These are phyloP conservation scores for Pneumocystis carinii DNA, from an alignment of 1,139 yeast genomes.

Conservation along the genomic window DNA sequence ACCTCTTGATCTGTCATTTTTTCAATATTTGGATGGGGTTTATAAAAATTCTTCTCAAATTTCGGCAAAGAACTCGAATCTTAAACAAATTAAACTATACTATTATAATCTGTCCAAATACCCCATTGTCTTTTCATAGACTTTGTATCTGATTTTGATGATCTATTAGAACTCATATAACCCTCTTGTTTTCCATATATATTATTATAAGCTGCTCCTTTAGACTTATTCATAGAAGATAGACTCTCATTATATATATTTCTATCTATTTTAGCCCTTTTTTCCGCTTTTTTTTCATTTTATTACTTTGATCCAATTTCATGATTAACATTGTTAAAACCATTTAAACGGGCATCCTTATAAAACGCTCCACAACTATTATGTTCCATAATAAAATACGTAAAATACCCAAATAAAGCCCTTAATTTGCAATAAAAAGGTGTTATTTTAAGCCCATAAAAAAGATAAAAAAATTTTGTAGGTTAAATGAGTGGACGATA, in stretches of 20 bases:
- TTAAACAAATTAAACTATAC: background rate
- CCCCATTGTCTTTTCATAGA: background rate
- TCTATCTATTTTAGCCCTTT: background rate
- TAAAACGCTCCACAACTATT: background rate
- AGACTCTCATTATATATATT: background rate
- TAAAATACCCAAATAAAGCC: background rate
- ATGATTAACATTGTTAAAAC: background rate
- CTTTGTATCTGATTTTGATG: background rate
- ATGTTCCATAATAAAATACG: background rate
- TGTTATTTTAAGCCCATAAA: background rate
- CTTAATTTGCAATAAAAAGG: background rate
- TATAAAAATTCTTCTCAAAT: constrained; percentile 89
- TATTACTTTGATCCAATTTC: background rate
- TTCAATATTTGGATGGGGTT: constrained; percentile 66
- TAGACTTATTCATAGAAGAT: background rate
- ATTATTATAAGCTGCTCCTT: background rate
- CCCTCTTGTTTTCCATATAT: background rate
- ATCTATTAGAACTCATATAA: background rate
- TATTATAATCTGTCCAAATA: background rate
- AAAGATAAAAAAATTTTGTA: background rate
- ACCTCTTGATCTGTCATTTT: constrained; percentile 63
- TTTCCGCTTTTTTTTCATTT: background rate
- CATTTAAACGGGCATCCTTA: background rate
- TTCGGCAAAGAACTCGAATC: constrained; percentile 63
- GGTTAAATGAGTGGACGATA: background rate